Conservation (phyloP, 495 filamentous ascomycete species). For the Aspergillus carlsbadensis region DNA sequence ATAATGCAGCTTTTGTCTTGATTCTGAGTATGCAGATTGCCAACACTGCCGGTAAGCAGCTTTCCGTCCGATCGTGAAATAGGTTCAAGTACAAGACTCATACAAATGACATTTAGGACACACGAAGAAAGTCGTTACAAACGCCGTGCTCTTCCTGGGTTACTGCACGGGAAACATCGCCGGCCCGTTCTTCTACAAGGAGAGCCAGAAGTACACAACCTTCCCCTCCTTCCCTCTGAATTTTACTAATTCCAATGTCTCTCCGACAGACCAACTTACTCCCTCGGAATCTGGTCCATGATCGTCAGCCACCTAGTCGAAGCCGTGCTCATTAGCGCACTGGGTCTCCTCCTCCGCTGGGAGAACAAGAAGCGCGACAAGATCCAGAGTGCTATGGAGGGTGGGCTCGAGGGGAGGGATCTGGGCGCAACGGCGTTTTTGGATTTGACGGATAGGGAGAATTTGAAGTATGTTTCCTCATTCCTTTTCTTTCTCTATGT, state of each 20-base stretch:
- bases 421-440: constrained; percentile 56
- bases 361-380: constrained; percentile 58
- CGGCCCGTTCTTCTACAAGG: constrained; percentile 64
- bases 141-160: constrained; percentile 55
- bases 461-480: constrained; percentile 45
- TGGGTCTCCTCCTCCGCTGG: constrained; percentile 49
- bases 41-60: constrained; percentile 48
- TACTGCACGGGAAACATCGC: constrained; percentile 55
- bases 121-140: constrained; percentile 63
- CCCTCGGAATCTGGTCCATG: constrained; percentile 61
- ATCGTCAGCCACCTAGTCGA: constrained; percentile 60
- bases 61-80: neutral
- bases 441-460: constrained; percentile 62
- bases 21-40: constrained; percentile 57
- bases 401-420: constrained; percentile 49
- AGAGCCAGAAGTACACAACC: constrained; percentile 40
- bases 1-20: constrained; percentile 60
- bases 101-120: constrained; percentile 36
- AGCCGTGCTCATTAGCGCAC: constrained; percentile 43
- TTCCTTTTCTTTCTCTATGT: neutral
- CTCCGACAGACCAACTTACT: constrained; percentile 45
- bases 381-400: constrained; percentile 47
- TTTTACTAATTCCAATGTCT: neutral
- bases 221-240: neutral
- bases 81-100: neutral